Evolutionary conservation across 2,329 filamentous ascomycete genomes (phyloP), one percentile per base, ranked within the genome.

Genomic region (Aspergillus novofumigatus): DNA sequence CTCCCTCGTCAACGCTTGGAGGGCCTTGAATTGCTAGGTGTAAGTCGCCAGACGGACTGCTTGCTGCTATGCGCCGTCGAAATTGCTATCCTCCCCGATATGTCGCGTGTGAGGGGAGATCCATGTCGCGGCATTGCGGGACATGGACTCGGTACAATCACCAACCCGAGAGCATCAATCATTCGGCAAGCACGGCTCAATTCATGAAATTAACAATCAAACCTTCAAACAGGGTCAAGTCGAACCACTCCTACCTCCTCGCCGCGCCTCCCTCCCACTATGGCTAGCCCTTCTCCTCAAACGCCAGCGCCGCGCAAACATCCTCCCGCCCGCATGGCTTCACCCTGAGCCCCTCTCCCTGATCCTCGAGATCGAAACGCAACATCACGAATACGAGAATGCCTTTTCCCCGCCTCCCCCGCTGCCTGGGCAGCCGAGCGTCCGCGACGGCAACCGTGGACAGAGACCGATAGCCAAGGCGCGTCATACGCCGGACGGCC

Each of bases 231-330:
- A 97, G 93, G 93, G 93, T 58, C 80, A 86, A 57, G 90, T 92
- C 38, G 86, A 87, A 55, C 75, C 84, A 25, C 84, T 99, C 44
- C 85, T 86, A 26, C 94, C 94, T 2, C 93, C 93, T 0, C 87
- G 92, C 69, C 86, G 92, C 66, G 84, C 86, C 63, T 81, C 88
- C 44, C 74, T 97, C 0, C 93, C 94, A 0, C 85, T 99, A 58
- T 99, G 94, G 94, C 89, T 99, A 17, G 94, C 94, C 2, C 83
- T 97, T 17, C 86, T 97, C 25, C 86, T 99, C 54, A 97, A 97
- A 77, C 91, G 92, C 62, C 94, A 99, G 77, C 86, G 89, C 54
- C 89, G 94, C 68, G 92, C 92, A 66, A 97, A 96, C 77, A 96
- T 99, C 63, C 80, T 94, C 3, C 88, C 94, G 0, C 94, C 94